Conservation (phyloP, 192 early-diverging fungal species). For the Coemansia sp. region DNA sequence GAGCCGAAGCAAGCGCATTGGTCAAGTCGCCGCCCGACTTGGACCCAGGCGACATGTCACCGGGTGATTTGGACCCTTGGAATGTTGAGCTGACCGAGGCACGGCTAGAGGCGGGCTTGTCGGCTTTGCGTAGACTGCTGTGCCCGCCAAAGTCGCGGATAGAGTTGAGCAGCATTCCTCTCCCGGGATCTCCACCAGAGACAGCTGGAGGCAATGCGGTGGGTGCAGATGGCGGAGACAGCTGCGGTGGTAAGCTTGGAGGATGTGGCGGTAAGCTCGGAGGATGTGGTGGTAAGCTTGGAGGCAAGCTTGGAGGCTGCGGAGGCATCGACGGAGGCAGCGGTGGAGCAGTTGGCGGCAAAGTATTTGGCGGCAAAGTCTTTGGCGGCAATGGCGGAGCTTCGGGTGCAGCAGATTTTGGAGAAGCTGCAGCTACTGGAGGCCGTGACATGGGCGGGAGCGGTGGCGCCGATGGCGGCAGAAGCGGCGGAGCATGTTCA, state of each 20-base stretch:
- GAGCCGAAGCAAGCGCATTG: constrained; percentile 49
- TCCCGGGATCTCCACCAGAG: constrained; percentile 25
- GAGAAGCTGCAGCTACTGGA: constrained; percentile 1
- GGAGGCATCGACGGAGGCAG: constrained; percentile 9
- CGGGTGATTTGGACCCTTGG: constrained; percentile 34
- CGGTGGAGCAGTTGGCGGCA: constrained; percentile 11
- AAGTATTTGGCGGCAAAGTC: constrained; percentile 12
- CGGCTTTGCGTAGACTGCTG: constrained; percentile 39
- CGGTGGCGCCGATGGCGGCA: constrained; percentile 21
- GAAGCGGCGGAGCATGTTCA: constrained; percentile 29
- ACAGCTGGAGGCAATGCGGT: constrained; percentile 11
- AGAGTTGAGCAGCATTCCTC: constrained; percentile 38
- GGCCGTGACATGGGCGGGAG: constrained; percentile 12
- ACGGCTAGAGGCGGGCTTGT: constrained; percentile 24
- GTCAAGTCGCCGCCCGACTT: constrained; percentile 50
- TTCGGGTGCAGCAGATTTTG: constrained; percentile 1
- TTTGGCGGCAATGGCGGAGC: constrained; percentile 18
- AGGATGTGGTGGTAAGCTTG: constrained; percentile 16
- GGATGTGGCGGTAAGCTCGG: constrained; percentile 15
- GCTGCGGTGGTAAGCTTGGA: constrained; percentile 6
- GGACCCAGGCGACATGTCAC: constrained; percentile 36
- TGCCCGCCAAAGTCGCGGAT: constrained; percentile 47
- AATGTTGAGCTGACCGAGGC: constrained; percentile 20
- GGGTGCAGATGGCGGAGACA: constrained; percentile 8
- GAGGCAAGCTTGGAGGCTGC: constrained; percentile 15